Evolutionary conservation across 306 rosid genomes (phyloP).

Genomic region (Bauhinia variegata): DNA sequence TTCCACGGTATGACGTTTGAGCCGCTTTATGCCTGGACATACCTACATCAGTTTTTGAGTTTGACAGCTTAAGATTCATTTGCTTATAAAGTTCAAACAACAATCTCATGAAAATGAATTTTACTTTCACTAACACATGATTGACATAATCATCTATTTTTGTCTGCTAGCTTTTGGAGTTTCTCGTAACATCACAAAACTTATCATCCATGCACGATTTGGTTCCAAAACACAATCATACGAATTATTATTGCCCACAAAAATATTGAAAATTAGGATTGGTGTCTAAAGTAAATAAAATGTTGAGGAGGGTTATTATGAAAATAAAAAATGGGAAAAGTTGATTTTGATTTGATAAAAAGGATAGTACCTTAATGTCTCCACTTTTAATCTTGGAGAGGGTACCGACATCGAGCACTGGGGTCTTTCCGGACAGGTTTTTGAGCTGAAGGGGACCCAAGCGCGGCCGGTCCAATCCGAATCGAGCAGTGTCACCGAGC

Average conservation of each 20-base stretch:
- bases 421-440: conserved; percentile 88
- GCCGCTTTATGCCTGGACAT: conserved; percentile 72
- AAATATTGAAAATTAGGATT: too few relatives aligned
- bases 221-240: conserved; percentile 36
- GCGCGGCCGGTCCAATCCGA: conserved; percentile 85
- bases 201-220: conserved; percentile 35
- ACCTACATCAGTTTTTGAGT: conserved; percentile 57
- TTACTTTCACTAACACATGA: conserved; percentile 30
- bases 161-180: conserved; percentile 31
- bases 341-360: conserved; percentile 25
- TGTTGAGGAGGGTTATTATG: neutral
- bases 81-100: conserved; percentile 24
- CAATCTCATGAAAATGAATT: conserved; percentile 26
- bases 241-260: too few relatives aligned
- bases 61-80: conserved; percentile 41
- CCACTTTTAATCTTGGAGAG: conserved; percentile 90
- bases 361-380: conserved; percentile 68
- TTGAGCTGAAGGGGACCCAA: conserved; percentile 96
- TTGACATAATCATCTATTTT: conserved; percentile 5
- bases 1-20: conserved; percentile 70
- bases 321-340: neutral
- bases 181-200: conserved; percentile 4
- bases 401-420: conserved; percentile 94
- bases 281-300: conserved; percentile 19
- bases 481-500: conserved; percentile 79